phyloP scores from a whole-genome alignment of 202 grass and related monocot species.

The Tripidium arundinaceum region DNA sequence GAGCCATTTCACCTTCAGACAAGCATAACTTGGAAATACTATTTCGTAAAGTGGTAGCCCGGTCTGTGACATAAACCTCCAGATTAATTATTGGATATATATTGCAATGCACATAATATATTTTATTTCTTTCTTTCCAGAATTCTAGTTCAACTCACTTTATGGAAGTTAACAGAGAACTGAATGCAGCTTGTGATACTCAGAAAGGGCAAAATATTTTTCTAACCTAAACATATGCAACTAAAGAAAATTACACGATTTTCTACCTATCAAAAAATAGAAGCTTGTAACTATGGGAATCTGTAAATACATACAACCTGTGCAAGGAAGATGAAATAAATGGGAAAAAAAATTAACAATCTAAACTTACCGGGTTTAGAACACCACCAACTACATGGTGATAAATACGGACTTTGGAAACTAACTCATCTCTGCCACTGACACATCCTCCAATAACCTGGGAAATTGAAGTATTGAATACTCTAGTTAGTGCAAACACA shows the following conservation, averaged over 20 bases:
- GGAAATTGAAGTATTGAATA: slow-evolving; percentile 27
- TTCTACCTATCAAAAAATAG: slow-evolving; percentile 2
- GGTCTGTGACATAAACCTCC: not conserved
- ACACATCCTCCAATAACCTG: slow-evolving; percentile 91
- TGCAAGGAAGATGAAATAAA: not conserved
- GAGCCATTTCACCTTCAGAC: not conserved
- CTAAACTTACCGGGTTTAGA: slow-evolving; percentile 79
- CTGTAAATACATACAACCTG: not conserved
- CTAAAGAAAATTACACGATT: not conserved
- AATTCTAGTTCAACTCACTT: not conserved
- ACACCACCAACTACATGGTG: slow-evolving; percentile 98
- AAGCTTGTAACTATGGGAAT: not conserved
- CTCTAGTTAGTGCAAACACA: not conserved
- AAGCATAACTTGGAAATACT: not conserved
- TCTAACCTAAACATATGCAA: not conserved
- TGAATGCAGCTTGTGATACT: not conserved
- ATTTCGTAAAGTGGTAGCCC: not conserved
- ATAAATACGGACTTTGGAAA: slow-evolving; percentile 88
- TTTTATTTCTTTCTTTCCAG: not conserved
- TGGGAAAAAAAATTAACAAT: not conserved
- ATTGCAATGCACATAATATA: not conserved
- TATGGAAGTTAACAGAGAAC: not conserved
- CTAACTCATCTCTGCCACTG: slow-evolving; percentile 80
- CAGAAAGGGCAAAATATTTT: not conserved
- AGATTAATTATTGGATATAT: not conserved